These are phyloP conservation scores for Trichoderma harzianum DNA, from an alignment of 2,329 filamentous ascomycete genomes.

Conservation along the genomic window DNA sequence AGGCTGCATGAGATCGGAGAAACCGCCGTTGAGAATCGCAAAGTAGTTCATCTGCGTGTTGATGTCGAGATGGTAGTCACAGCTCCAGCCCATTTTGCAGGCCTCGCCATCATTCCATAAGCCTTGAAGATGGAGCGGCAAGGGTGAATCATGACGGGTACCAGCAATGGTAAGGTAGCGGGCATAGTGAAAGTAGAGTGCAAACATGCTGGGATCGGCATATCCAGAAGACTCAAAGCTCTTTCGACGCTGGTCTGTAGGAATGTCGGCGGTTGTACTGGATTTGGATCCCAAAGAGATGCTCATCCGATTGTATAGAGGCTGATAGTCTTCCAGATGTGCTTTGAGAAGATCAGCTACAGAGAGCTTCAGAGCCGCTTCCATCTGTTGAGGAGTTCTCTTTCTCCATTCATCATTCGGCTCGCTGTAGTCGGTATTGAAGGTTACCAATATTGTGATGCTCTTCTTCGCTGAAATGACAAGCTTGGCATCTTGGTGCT, in stretches of 20 bases:
- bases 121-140: slow-evolving; percentile 15
- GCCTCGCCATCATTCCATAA: slow-evolving; percentile 18
- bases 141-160: slow-evolving; percentile 10
- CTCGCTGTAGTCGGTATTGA: slow-evolving; percentile 13
- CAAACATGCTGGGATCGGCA: slow-evolving; percentile 12
- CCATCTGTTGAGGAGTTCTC: background rate
- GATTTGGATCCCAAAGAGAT: background rate
- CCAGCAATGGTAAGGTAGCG: slow-evolving; percentile 17
- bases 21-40: slow-evolving; percentile 1
- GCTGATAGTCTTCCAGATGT: slow-evolving; percentile 11
- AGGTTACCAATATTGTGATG: slow-evolving; percentile 5
- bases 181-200: slow-evolving; percentile 16
- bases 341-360: background rate
- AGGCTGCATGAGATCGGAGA: slow-evolving; percentile 13
- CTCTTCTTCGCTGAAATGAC: slow-evolving; percentile 4
- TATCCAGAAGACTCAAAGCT: slow-evolving; percentile 10
- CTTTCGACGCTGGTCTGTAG: slow-evolving; percentile 4
- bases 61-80: slow-evolving; percentile 17
- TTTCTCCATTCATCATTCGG: background rate
- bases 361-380: background rate
- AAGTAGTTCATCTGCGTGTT: slow-evolving; percentile 20
- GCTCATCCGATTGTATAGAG: slow-evolving; percentile 8
- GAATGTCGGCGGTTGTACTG: background rate
- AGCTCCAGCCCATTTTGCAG: slow-evolving; percentile 19
- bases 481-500: background rate